A percentile compares a stretch with the other conserved stretches of the same genome.
Conservation (phyloP, 176 grass and related monocot genomes). For the Raddia guianensis region DNA sequence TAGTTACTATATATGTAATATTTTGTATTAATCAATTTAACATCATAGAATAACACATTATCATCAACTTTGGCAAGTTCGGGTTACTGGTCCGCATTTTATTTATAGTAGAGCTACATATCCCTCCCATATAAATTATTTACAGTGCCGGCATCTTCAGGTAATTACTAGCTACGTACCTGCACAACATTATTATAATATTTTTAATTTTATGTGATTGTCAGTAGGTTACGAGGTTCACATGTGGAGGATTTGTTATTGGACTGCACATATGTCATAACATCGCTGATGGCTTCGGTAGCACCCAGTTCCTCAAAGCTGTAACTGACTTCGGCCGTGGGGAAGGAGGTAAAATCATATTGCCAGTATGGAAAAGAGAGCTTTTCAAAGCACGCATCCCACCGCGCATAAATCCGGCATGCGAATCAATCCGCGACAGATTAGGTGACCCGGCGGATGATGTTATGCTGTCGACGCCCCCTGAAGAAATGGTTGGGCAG, state of each 20-base stretch:
- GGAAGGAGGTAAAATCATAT: background rate
- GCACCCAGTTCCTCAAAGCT: constrained; percentile 41
- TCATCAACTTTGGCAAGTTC: too few relatives aligned
- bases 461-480: constrained; percentile 39
- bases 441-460: background rate
- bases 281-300: constrained; percentile 49
- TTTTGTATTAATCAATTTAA: too few relatives aligned
- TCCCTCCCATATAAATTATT: too few relatives aligned
- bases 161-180: too few relatives aligned
- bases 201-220: too few relatives aligned
- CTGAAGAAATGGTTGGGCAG: constrained; percentile 12
- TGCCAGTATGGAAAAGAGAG: constrained; percentile 47
- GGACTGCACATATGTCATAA: constrained; percentile 49
- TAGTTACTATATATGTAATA: too few relatives aligned
- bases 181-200: too few relatives aligned
- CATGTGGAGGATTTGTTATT: constrained; percentile 49
- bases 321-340: constrained; percentile 40
- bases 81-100: too few relatives aligned
- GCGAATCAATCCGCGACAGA: background rate
- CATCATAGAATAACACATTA: too few relatives aligned
- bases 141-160: too few relatives aligned
- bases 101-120: too few relatives aligned
- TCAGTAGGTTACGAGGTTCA: constrained; percentile 39
- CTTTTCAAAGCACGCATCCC: constrained; percentile 18
- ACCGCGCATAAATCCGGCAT: background rate